These are phyloP conservation scores for Pleurotus giganteus DNA, from an alignment of 768 basidiomycete genomes.

Conservation along the genomic window DNA sequence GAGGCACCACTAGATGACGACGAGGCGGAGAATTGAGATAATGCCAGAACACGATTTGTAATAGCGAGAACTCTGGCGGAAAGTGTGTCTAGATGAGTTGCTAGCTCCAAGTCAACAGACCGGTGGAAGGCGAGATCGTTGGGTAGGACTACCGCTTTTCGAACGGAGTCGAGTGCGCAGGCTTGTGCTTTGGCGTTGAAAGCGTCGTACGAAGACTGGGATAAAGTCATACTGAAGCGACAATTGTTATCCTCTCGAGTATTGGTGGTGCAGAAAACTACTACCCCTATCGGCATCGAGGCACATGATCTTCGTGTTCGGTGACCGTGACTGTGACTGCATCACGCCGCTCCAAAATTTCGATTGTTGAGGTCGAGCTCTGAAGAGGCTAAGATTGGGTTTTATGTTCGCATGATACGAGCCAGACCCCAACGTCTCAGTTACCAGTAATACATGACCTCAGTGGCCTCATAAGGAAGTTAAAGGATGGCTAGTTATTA, in stretches of 20 bases:
- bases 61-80: conserved; percentile 64
- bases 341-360: too few relatives aligned
- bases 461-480: too few relatives aligned
- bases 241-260: neutral
- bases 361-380: too few relatives aligned
- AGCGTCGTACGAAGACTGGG: conserved; percentile 36
- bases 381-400: too few relatives aligned
- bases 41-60: conserved; percentile 58
- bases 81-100: conserved; percentile 66
- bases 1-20: conserved; percentile 28
- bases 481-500: neutral
- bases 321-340: too few relatives aligned
- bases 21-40: conserved; percentile 37
- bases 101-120: conserved; percentile 73
- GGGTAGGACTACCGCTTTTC: conserved; percentile 60
- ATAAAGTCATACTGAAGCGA: neutral
- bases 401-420: too few relatives aligned
- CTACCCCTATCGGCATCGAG: neutral
- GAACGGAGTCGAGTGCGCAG: conserved; percentile 61
- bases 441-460: too few relatives aligned
- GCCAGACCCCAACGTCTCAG: too few relatives aligned
- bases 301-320: neutral
- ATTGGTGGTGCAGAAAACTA: neutral
- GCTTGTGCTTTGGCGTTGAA: conserved; percentile 60
- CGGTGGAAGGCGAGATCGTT: conserved; percentile 86